Conservation (phyloP, 805 yeast species). For the Zygoascus flipseniorum region DNA sequence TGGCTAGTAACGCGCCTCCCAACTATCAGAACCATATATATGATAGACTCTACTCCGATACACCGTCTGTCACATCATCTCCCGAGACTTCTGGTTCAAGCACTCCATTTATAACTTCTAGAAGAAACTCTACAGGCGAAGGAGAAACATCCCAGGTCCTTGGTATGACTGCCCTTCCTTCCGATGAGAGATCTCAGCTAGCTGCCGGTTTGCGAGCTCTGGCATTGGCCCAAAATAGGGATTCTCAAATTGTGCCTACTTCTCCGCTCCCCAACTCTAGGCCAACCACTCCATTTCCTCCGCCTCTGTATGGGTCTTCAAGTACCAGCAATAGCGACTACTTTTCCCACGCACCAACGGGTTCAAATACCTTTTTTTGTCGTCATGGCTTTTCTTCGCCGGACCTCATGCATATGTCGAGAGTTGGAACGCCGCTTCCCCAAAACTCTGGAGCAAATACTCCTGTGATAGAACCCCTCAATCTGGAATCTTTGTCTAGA, state of each 20-base stretch:
- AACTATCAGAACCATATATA: slow-evolving; percentile 69
- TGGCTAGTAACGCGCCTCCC: slow-evolving; percentile 63
- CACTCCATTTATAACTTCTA: slow-evolving; percentile 26
- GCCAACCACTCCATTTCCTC: slow-evolving; percentile 1
- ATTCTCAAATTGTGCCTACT: slow-evolving; percentile 3
- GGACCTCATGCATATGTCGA: slow-evolving; percentile 11
- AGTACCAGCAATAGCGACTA: neutral
- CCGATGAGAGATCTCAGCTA: slow-evolving; percentile 30
- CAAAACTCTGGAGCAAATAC: neutral
- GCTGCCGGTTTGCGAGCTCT: slow-evolving; percentile 32
- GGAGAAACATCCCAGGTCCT: slow-evolving; percentile 12
- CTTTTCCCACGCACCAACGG: neutral
- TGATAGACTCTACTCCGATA: slow-evolving; percentile 65
- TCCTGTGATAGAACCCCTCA: slow-evolving; percentile 3
- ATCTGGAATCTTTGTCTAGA: slow-evolving; percentile 41
- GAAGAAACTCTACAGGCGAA: slow-evolving; percentile 28
- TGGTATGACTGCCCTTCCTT: slow-evolving; percentile 24
- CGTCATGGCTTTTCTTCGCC: slow-evolving; percentile 7
- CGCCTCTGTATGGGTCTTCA: slow-evolving; percentile 1
- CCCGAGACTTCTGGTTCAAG: slow-evolving; percentile 31
- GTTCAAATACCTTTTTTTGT: slow-evolving; percentile 7
- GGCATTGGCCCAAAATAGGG: slow-evolving; percentile 25
- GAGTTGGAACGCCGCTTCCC: slow-evolving; percentile 11
- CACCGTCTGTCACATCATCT: slow-evolving; percentile 31
- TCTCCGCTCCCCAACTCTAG: neutral